Evolutionary conservation across 768 basidiomycete species (phyloP), one percentile per base, ranked within the genome.

Genomic region (Guyanaporus albipodus): DNA sequence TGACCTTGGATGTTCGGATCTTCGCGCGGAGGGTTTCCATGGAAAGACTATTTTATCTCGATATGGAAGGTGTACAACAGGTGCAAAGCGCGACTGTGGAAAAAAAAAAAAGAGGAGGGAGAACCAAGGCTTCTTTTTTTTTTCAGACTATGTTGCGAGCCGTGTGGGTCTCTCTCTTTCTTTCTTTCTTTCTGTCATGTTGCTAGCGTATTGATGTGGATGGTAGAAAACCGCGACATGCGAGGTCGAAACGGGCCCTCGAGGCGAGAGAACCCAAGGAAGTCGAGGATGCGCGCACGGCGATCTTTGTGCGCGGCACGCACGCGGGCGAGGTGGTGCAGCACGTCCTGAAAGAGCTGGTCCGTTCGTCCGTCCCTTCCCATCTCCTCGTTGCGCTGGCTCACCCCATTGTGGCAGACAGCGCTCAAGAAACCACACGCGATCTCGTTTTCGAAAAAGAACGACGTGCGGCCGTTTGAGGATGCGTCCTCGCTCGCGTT

Each of bases 361-460:
- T 95, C 48, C 52, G 87, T 28, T 2, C 11, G 19, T 12, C 15
- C n/a, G 28, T 29, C 14, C 2, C 31, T 32, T 32, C n/a, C 31
- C n/a, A 7, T n/a, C 12, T 14, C 31, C n/a, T 14, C 31, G 2
- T 8, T n/a, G 31, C 15, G 15, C 15, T 32, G 15, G n/a, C n/a
- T n/a, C n/a, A n/a, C n/a, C 31, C n/a, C 15, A 32, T 4, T 7
- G 19, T 6, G 10, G 3, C 57, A 96, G 94, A 93, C 94, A 84
- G 83, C 90, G 3, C 77, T 98, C 50, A 98, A 98, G 67, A 85
- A 88, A 47, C 95, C 96, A 0, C 55, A 95, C 59, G 85, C 85
- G 1, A 87, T 98, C 50, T 80, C 91, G 11, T 99, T 98, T 71
- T 88, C 86, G 37, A 96, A 94, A 67, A 95, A 96, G 68, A 98